These are phyloP conservation scores for Eucalyptus regnans DNA, from an alignment of 345 rosid genomes.

Conservation along the genomic window DNA sequence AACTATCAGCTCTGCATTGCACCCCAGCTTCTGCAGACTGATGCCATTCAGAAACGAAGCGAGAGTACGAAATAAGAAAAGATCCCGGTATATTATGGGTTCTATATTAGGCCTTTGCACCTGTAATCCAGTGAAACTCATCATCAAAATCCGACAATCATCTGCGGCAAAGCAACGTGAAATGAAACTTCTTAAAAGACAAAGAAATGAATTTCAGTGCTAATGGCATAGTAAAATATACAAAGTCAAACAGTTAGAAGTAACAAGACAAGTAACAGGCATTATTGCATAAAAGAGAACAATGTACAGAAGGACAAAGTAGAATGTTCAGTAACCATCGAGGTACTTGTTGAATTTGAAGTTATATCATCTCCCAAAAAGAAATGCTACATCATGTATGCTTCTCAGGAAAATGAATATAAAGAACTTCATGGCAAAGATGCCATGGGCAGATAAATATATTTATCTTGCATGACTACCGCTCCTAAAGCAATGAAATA, in stretches of 20 bases:
- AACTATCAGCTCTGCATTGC: constrained; percentile 92
- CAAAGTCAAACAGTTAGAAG: not conserved
- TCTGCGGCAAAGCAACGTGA: not conserved
- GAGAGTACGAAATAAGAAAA: constrained; percentile 89
- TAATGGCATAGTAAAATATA: not conserved
- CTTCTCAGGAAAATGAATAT: not conserved
- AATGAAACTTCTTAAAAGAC: not conserved
- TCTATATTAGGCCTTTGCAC: constrained; percentile 91
- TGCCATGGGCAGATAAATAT: not conserved
- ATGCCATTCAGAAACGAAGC: constrained; percentile 90
- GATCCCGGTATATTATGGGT: constrained; percentile 89
- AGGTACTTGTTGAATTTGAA: not conserved
- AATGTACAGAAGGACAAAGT: not conserved
- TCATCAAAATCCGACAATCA: not conserved
- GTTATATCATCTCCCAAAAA: not conserved
- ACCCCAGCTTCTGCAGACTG: constrained; percentile 84
- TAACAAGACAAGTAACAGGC: not conserved
- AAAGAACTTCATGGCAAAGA: not conserved
- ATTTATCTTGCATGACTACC: not conserved
- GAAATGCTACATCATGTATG: not conserved
- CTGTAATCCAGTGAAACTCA: constrained; percentile 23
- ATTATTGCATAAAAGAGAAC: not conserved
- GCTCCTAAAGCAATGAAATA: not conserved
- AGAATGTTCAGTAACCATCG: not conserved
- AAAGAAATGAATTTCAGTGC: not conserved